Evolutionary conservation across 1,284 basidiomycete genomes (phyloP).

Genomic region (Bjerkandera adusta): DNA sequence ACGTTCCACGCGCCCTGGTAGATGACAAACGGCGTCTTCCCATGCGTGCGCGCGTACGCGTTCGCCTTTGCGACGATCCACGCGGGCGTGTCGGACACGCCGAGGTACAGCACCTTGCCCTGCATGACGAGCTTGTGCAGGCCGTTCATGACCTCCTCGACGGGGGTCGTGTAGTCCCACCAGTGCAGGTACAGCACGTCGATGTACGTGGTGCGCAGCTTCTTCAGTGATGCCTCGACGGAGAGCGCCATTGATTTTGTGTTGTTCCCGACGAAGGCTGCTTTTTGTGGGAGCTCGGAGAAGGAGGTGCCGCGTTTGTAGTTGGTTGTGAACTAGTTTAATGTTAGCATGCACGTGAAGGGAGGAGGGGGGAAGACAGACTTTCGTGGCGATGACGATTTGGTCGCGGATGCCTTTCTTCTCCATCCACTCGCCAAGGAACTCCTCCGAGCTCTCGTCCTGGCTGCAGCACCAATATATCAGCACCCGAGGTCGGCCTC

Average conservation of each 20-base stretch:
- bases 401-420: constrained; percentile 38
- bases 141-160: constrained; percentile 10
- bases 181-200: constrained; percentile 8
- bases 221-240: background rate
- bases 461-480: constrained; percentile 18
- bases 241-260: constrained; percentile 1
- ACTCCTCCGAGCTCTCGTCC: constrained; percentile 27
- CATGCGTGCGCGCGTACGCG: constrained; percentile 46
- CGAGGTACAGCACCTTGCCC: constrained; percentile 6
- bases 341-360: too few relatives aligned
- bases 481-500: background rate
- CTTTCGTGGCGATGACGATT: constrained; percentile 43
- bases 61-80: constrained; percentile 55
- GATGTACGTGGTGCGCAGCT: constrained; percentile 7
- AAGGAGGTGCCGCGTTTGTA: constrained; percentile 19
- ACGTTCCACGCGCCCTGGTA: constrained; percentile 58
- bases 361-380: too few relatives aligned
- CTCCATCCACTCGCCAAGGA: constrained; percentile 43
- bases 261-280: constrained; percentile 41
- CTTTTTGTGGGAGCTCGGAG: constrained; percentile 25
- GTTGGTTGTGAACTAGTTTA: constrained; percentile 31
- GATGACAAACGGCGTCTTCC: constrained; percentile 50
- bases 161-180: constrained; percentile 5
- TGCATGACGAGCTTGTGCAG: constrained; percentile 2
- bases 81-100: constrained; percentile 43